Conservation (phyloP, 441 rosid genomes). For the Croton laevigatus region DNA sequence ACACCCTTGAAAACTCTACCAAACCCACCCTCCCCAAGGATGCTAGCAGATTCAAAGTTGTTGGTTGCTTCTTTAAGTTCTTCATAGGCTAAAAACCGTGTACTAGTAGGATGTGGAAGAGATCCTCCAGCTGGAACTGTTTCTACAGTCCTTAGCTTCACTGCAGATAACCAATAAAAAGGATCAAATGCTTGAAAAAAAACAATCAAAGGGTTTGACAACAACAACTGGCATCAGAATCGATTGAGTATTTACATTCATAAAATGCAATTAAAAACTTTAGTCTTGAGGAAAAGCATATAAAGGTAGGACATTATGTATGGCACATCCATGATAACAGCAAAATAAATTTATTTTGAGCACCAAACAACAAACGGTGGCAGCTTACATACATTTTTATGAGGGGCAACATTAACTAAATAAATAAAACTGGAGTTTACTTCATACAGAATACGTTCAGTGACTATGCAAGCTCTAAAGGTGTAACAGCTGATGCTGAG, state of each 20-base stretch:
- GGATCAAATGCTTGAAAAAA: neutral
- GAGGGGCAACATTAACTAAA: too few relatives aligned
- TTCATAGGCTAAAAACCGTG: constrained; percentile 83
- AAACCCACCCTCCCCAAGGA: constrained; percentile 96
- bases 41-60: constrained; percentile 74
- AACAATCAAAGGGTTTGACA: constrained; percentile 4
- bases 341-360: constrained; percentile 2
- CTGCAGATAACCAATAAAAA: constrained; percentile 32
- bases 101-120: constrained; percentile 78
- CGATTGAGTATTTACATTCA: neutral
- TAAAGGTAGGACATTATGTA: neutral
- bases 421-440: too few relatives aligned
- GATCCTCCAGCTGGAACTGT: constrained; percentile 50
- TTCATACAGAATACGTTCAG: neutral
- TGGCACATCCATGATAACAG: neutral
- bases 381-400: neutral
- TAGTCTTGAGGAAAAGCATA: neutral
- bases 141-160: constrained; percentile 53
- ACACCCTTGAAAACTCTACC: constrained; percentile 95
- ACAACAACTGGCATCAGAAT: constrained; percentile 2
- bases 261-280: neutral
- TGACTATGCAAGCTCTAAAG: neutral
- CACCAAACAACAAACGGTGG: neutral
- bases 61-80: constrained; percentile 91
- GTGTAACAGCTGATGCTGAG: neutral